Evolutionary conservation across 306 rosid genomes (phyloP).

Genomic region (Astragalus membranaceus): DNA sequence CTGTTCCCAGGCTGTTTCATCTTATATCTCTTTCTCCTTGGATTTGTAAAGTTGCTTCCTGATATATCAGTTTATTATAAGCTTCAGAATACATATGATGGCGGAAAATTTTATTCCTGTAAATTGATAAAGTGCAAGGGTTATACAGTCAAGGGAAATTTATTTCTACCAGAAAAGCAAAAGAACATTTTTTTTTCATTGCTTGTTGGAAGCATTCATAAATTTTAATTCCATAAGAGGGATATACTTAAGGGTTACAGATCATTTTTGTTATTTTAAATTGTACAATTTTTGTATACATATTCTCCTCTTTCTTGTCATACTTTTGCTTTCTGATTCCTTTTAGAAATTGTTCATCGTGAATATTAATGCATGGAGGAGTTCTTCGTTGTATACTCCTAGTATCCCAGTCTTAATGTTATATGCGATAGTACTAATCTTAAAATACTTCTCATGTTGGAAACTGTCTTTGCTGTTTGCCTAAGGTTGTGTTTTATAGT

Average conservation of each 20-base stretch:
- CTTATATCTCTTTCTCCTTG: neutral
- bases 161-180: neutral
- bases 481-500: too few species aligned
- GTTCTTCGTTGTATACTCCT: neutral
- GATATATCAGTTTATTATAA: neutral
- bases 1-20: neutral
- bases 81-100: neutral
- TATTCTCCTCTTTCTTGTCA: neutral
- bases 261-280: neutral
- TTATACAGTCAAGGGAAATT: neutral
- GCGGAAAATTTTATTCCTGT: neutral
- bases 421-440: neutral
- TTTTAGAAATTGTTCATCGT: neutral
- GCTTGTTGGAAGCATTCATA: neutral
- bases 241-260: neutral
- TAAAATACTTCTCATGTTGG: constrained; percentile 1
- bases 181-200: neutral
- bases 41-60: neutral
- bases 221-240: neutral
- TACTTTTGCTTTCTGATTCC: constrained; percentile 1
- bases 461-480: too few species aligned
- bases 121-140: neutral
- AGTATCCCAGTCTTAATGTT: neutral
- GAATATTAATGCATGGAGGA: neutral
- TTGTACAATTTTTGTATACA: neutral